A percentile compares a stretch with the other conserved stretches of the same genome.
Evolutionary conservation across 2,329 filamentous ascomycete genomes (phyloP).

Genomic region (Aspergillus aculeatinus): DNA sequence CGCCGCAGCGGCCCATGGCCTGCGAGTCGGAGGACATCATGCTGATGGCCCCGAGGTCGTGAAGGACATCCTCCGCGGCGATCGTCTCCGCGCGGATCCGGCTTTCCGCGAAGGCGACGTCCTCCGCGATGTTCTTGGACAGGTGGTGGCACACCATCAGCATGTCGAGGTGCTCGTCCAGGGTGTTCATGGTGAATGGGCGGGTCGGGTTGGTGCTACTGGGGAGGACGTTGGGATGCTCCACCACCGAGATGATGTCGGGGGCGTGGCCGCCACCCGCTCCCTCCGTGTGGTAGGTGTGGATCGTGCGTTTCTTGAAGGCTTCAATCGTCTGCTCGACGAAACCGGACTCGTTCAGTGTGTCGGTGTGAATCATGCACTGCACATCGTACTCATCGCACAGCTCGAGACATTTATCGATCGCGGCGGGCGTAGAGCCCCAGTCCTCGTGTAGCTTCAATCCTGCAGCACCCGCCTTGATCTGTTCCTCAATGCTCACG

Average conservation of each 20-base stretch:
- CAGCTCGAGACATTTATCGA: conserved; percentile 79
- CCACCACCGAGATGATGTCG: conserved; percentile 92
- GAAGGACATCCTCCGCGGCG: conserved; percentile 91
- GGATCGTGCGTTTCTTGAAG: conserved; percentile 83
- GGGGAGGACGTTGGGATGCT: conserved; percentile 82
- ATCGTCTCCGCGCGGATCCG: conserved; percentile 96
- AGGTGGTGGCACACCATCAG: conserved; percentile 97
- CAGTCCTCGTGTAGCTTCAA: conserved; percentile 96
- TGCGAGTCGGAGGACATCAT: conserved; percentile 98
- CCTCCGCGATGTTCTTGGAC: conserved; percentile 88
- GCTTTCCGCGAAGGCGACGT: conserved; percentile 91
- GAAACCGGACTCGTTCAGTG: conserved; percentile 95
- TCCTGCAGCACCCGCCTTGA: conserved; percentile 79
- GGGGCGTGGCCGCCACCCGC: conserved; percentile 93
- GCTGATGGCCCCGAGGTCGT: conserved; percentile 90
- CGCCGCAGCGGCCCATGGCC: conserved; percentile 94
- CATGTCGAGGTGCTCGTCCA: conserved; percentile 98
- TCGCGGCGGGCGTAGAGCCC: conserved; percentile 87
- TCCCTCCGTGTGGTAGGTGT: conserved; percentile 96
- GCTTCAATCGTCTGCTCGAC: conserved; percentile 87
- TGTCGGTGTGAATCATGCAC: conserved; percentile 93
- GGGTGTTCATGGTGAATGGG: conserved; percentile 85
- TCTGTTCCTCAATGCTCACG: conserved; percentile 72
- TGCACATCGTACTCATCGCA: conserved; percentile 92
- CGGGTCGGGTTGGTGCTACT: conserved; percentile 90